These are phyloP conservation scores for Atkinsonella texensis DNA, from an alignment of 2,329 filamentous ascomycete species.

Conservation along the genomic window DNA sequence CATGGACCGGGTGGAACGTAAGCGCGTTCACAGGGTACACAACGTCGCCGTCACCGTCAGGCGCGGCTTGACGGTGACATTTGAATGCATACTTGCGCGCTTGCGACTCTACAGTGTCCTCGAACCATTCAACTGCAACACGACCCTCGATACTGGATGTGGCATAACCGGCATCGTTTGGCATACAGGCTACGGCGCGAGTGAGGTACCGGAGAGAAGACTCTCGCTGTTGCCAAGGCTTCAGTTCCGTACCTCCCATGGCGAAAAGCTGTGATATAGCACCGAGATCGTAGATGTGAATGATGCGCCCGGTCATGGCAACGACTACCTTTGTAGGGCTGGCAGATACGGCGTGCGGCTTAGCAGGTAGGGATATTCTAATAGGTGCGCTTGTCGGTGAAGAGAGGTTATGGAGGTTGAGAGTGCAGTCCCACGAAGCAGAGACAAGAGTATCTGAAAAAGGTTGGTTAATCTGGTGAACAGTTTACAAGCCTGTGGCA, in stretches of 20 bases:
- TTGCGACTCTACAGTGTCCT: constrained; percentile 75
- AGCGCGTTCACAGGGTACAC: constrained; percentile 89
- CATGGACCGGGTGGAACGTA: constrained; percentile 70
- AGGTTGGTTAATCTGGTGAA: not conserved
- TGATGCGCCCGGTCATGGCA: constrained; percentile 86
- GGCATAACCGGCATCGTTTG: constrained; percentile 87
- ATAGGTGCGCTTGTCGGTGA: constrained; percentile 42
- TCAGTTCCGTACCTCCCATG: constrained; percentile 34
- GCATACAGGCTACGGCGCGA: constrained; percentile 88
- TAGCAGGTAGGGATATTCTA: constrained; percentile 62
- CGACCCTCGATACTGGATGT: constrained; percentile 88
- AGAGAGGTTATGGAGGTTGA: constrained; percentile 67
- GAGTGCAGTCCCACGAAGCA: constrained; percentile 83
- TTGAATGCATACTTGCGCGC: constrained; percentile 97
- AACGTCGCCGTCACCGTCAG: constrained; percentile 57
- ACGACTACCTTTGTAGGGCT: constrained; percentile 76
- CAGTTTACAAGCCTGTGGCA: not conserved
- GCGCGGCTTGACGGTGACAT: constrained; percentile 71
- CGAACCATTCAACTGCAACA: constrained; percentile 96
- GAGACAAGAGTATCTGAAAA: constrained; percentile 63
- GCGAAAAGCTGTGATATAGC: constrained; percentile 46
- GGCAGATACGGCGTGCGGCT: constrained; percentile 77
- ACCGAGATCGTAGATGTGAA: constrained; percentile 86
- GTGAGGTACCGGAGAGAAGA: constrained; percentile 95
- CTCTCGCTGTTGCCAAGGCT: constrained; percentile 88